A percentile compares a stretch with the other conserved stretches of the same genome.
Conservation (phyloP, 352 stramenopile species). For the Pythium sukuiense region DNA sequence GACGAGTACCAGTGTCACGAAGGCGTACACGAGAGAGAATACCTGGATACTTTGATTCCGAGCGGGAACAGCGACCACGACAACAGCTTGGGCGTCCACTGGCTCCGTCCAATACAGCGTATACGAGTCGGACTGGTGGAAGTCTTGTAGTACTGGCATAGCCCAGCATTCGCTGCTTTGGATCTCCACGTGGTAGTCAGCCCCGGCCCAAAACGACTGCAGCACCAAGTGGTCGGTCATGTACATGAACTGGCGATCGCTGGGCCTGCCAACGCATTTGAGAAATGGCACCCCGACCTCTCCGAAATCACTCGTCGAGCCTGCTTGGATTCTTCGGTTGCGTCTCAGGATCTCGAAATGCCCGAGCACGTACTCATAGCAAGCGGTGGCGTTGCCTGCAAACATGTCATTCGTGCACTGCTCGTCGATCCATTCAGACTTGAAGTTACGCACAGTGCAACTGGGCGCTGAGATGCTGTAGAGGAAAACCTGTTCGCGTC, state of each 20-base stretch:
- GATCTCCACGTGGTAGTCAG: constrained; percentile 17
- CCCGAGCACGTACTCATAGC: not conserved
- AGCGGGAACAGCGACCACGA: constrained; percentile 1
- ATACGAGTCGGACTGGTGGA: no score
- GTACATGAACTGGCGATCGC: constrained; percentile 11
- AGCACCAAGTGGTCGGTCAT: constrained; percentile 21
- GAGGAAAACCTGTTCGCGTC: constrained; percentile 26
- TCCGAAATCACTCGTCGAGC: not conserved
- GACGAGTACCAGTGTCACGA: constrained; percentile 32
- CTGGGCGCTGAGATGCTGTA: constrained; percentile 35
- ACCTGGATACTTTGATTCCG: constrained; percentile 22
- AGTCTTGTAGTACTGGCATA: not conserved
- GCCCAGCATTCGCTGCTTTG: constrained; percentile 13
- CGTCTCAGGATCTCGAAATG: not conserved
- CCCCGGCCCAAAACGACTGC: constrained; percentile 22
- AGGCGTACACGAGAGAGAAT: constrained; percentile 21
- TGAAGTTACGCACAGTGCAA: constrained; percentile 1
- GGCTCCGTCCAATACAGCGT: not conserved
- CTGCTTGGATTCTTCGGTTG: not conserved
- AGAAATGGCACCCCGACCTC: constrained; percentile 5
- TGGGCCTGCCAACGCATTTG: constrained; percentile 14
- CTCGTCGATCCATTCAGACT: not conserved
- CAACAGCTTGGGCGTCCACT: not conserved
- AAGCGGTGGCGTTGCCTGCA: not conserved
- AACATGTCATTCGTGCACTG: not conserved